Percentiles rank a stretch among this genome's conserved stretches.
Conservation (phyloP, 2,329 filamentous ascomycete genomes). For the Hypoxylon sp. region DNA sequence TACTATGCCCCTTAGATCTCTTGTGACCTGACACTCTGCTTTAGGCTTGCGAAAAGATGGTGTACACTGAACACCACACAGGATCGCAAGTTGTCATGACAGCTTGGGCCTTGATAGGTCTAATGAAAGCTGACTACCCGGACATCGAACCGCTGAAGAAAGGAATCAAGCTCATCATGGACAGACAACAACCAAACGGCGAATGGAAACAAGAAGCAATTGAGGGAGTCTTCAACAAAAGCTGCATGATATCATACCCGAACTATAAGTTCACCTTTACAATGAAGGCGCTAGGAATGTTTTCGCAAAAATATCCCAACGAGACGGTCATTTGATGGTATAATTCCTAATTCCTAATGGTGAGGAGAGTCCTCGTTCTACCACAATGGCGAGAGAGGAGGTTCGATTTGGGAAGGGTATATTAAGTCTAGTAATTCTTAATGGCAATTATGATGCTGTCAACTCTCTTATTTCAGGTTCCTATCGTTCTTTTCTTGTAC, state of each 20-base stretch:
- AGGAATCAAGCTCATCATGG: constrained; percentile 85
- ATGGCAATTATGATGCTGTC: constrained; percentile 29
- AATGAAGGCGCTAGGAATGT: constrained; percentile 94
- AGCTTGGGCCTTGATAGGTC: constrained; percentile 85
- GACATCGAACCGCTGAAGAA: constrained; percentile 77
- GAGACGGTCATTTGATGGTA: constrained; percentile 62
- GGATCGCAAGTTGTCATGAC: constrained; percentile 94
- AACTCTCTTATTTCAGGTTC: background rate
- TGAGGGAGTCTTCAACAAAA: constrained; percentile 99
- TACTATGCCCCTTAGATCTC: background rate
- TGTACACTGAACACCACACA: constrained; percentile 79
- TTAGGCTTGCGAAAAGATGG: constrained; percentile 80
- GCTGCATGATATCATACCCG: constrained; percentile 98
- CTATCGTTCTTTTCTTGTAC: background rate
- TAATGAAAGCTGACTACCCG: constrained; percentile 87
- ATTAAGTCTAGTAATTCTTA: constrained; percentile 30
- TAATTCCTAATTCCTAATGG: background rate
- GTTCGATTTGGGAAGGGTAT: constrained; percentile 8
- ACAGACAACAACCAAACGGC: constrained; percentile 85
- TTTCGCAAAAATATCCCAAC: constrained; percentile 78
- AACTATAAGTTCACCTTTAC: constrained; percentile 99
- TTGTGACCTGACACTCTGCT: constrained; percentile 10
- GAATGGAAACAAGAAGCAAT: constrained; percentile 97
- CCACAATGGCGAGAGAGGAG: constrained; percentile 12
- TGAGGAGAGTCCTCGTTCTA: background rate